Conservation (phyloP, 2,329 filamentous ascomycete genomes). For the Xylariaceae sp. region DNA sequence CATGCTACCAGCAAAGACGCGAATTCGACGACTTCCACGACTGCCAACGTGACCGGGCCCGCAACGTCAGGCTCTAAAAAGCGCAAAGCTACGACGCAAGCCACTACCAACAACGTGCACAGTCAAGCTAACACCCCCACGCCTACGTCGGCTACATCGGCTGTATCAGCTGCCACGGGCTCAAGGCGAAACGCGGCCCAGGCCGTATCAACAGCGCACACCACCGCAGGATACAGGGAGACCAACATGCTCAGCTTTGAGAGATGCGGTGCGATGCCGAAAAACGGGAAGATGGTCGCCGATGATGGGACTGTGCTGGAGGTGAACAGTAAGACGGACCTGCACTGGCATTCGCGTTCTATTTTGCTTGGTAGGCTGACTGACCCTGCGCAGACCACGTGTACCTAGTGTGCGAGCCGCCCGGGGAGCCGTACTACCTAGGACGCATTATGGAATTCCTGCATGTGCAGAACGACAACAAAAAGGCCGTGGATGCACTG, state of each 20-base stretch:
- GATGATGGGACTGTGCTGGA: slow-evolving; percentile 84
- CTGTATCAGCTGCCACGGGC: slow-evolving; percentile 26
- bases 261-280: slow-evolving; percentile 61
- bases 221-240: slow-evolving; percentile 47
- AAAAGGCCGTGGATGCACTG: slow-evolving; percentile 74
- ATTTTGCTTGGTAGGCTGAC: slow-evolving; percentile 32
- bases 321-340: slow-evolving; percentile 69
- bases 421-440: slow-evolving; percentile 95
- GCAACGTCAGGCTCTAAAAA: slow-evolving; percentile 58
- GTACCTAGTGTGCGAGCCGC: slow-evolving; percentile 95
- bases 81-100: slow-evolving; percentile 66
- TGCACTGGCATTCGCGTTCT: slow-evolving; percentile 15
- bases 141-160: slow-evolving; percentile 23
- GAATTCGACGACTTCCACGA: slow-evolving; percentile 26
- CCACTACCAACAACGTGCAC: slow-evolving; percentile 31
- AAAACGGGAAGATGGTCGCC: slow-evolving; percentile 74
- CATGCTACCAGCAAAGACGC: slow-evolving; percentile 26
- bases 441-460: slow-evolving; percentile 98
- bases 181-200: slow-evolving; percentile 28
- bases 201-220: slow-evolving; percentile 19
- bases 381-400: slow-evolving; percentile 59
- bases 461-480: slow-evolving; percentile 69
- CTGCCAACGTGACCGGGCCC: slow-evolving; percentile 21
- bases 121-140: slow-evolving; percentile 29
- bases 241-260: slow-evolving; percentile 90